A percentile compares a stretch with the other conserved stretches of the same genome.
phyloP scores from a whole-genome alignment of 1,284 basidiomycete genomes.

The Ustilago curta region DNA sequence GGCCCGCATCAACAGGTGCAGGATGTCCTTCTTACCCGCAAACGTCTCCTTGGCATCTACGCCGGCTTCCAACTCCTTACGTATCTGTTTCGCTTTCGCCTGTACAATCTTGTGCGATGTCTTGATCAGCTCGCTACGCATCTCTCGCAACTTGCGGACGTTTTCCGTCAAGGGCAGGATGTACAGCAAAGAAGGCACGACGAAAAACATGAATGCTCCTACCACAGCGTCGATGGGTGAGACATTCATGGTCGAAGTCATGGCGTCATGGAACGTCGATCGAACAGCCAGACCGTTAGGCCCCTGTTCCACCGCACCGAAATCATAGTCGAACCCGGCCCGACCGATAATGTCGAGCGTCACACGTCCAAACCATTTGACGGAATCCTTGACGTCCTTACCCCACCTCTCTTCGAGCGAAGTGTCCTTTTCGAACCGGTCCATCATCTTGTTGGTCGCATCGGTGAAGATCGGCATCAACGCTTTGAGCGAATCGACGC shows the following conservation, averaged over 20 bases:
- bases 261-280: conserved; percentile 48
- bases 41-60: conserved; percentile 49
- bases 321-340: conserved; percentile 55
- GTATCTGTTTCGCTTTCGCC: conserved; percentile 43
- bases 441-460: conserved; percentile 48
- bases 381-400: conserved; percentile 26
- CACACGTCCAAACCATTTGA: conserved; percentile 50
- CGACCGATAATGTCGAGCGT: conserved; percentile 54
- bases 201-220: conserved; percentile 52
- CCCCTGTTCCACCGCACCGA: conserved; percentile 50
- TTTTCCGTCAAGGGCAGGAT: conserved; percentile 50
- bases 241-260: conserved; percentile 53
- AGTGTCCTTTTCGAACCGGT: conserved; percentile 31
- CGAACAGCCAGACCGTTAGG: conserved; percentile 47
- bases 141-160: conserved; percentile 46
- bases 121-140: conserved; percentile 45
- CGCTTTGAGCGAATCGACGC: conserved; percentile 36
- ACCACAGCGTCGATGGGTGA: conserved; percentile 42
- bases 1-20: conserved; percentile 50
- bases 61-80: conserved; percentile 45
- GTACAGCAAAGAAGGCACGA: conserved; percentile 46
- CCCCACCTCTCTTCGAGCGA: conserved; percentile 43
- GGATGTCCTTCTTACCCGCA: conserved; percentile 50
- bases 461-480: conserved; percentile 44
- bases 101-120: conserved; percentile 43